Evolutionary conservation across 352 stramenopile species (phyloP), one percentile per base, ranked within the genome.

Genomic region (Pythium insidiosum): DNA sequence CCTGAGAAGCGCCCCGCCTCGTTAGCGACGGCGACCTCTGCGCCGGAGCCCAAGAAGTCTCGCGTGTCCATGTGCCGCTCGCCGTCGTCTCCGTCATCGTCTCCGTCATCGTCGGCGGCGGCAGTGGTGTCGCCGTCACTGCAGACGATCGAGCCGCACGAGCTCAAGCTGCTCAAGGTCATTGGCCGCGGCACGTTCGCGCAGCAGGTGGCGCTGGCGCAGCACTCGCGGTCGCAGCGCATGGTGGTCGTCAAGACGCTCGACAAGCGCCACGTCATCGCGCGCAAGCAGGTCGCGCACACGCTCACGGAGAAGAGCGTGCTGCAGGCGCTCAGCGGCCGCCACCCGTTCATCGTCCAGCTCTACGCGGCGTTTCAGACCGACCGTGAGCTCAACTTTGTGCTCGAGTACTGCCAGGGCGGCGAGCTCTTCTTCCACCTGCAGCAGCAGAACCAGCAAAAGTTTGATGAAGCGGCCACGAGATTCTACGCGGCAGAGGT

Each of bases 401-500:
- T 92, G 49, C 63, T 92, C 37, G 79, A 92, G 53, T 92, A 84
- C 57, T 92, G 79, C 38, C 76, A 84, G 43, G 79, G 79, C 22
- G 79, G 79, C 16, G 79, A 92, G 56, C 72, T 92, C 39, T 92
- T 92, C 43, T 92, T 78, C 64, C 79, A 92, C 42, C 48, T 92
- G 53, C 79, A 92, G 45, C 79, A 92, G 43, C 76, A 89, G 47
- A 35, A 60, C 22, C 56, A 70, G 20, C 73, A 88, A 23, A 75
- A 80, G 23, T 92, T 92, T 29, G 60, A 76, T 31, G 72, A 88
- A 34, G 36, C 43, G 6, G 69, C 71, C 12, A 70, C 75, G 7
- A 41, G 62, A 19, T 92, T 92, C 46, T 92, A 92, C 58, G 74
- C 76, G 20, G 79, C 72, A 1, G 79, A 92, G 52, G 77, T 92